Evolutionary conservation across 352 stramenopile genomes (phyloP), one percentile per base, ranked within the genome.

Genomic region (Stramenopiles sp.): DNA sequence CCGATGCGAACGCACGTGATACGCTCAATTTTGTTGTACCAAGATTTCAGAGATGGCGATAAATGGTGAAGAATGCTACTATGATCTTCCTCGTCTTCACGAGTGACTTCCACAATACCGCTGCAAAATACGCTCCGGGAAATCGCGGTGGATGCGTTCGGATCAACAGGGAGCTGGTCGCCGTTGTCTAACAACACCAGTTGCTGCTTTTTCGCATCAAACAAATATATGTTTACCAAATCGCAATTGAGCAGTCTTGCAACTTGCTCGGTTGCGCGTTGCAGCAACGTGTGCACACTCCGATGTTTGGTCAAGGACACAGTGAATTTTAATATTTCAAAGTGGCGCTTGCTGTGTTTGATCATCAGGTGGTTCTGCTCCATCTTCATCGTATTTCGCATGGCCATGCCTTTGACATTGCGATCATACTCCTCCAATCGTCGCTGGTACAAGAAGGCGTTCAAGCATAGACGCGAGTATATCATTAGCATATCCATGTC

Each of bases 81-180:
- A n/a, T n/a, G n/a, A n/a, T n/a, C n/a, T n/a, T n/a, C n/a, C n/a
- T n/a, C n/a, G n/a, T n/a, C n/a, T n/a, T n/a, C n/a, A n/a, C n/a
- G n/a, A n/a, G n/a, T n/a, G n/a, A n/a, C n/a, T n/a, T n/a, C n/a
- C n/a, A n/a, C n/a, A n/a, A n/a, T n/a, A n/a, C n/a, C n/a, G n/a
- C n/a, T n/a, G n/a, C 27, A 71, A 71, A 71, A 71, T 71, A 71
- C 55, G 55, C 55, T 71, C 22, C 55, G 55, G 55, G 55, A 71
- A 25, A 71, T 71, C 22, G 55, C 27, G 22, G 55, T 71, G 55
- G 55, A 25, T 27, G 55, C 55, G 27, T 71, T 27, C 22, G 55
- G 55, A 27, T 71, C 55, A 25, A 71, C 55, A 71, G 22, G 22
- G 27, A 71, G 22, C 22, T 27, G 55, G 22, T 25, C 27, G 55